phyloP scores from a whole-genome alignment of 805 yeast species.

The Candida insectalens region DNA sequence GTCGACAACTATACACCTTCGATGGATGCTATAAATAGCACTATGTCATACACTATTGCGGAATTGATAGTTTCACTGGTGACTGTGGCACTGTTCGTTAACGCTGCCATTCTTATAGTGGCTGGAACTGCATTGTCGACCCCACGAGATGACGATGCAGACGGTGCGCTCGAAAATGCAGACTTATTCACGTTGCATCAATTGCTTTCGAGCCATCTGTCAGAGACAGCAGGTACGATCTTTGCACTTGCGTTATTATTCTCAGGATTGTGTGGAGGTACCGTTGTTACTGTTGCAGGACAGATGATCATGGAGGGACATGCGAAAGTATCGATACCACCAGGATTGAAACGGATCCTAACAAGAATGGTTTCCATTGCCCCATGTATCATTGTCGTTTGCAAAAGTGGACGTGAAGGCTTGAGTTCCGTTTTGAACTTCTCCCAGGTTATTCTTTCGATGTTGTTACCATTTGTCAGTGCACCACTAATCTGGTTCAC shows the following conservation, averaged over 20 bases:
- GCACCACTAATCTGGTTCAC: slow-evolving; percentile 86
- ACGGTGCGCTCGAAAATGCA: slow-evolving; percentile 63
- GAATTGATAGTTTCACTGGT: slow-evolving; percentile 77
- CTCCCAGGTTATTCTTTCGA: slow-evolving; percentile 73
- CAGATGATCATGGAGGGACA: slow-evolving; percentile 93
- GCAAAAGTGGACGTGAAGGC: slow-evolving; percentile 73
- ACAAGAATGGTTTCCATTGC: slow-evolving; percentile 78
- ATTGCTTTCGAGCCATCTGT: slow-evolving; percentile 56
- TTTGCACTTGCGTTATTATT: slow-evolving; percentile 84
- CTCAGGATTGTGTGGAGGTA: slow-evolving; percentile 93
- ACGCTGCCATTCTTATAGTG: slow-evolving; percentile 80
- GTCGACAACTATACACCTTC: slow-evolving; percentile 50
- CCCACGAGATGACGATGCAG: slow-evolving; percentile 30
- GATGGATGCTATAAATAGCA: slow-evolving; percentile 66
- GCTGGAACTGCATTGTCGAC: slow-evolving; percentile 75
- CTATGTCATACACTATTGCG: slow-evolving; percentile 71
- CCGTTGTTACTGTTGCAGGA: slow-evolving; percentile 88
- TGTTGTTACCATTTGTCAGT: slow-evolving; percentile 76
- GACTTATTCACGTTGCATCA: slow-evolving; percentile 76
- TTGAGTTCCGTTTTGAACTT: slow-evolving; percentile 64
- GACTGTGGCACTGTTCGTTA: slow-evolving; percentile 86
- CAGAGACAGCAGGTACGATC: slow-evolving; percentile 79
- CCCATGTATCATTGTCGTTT: slow-evolving; percentile 73
- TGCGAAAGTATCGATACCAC: slow-evolving; percentile 67
- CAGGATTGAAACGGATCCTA: slow-evolving; percentile 69